These are phyloP conservation scores for Plantago lanceolata DNA, from an alignment of 305 asterid genomes.

Conservation along the genomic window DNA sequence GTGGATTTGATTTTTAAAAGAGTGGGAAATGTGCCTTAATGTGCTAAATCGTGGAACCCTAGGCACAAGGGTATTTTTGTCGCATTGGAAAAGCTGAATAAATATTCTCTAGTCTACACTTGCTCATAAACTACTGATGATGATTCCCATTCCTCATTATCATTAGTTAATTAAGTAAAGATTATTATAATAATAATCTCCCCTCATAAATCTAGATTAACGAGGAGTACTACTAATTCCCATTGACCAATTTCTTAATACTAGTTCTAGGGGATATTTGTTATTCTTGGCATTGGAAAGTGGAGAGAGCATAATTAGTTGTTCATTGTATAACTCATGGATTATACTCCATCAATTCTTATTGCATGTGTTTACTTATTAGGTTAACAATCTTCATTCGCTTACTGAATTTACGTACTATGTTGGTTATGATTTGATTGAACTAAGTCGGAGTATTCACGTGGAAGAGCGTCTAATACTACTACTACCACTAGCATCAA, in stretches of 20 bases:
- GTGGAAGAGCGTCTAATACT: no score
- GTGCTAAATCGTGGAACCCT: conserved; percentile 47
- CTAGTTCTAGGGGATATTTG: not conserved
- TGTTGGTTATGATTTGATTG: no score
- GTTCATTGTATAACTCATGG: not conserved
- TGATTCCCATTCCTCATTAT: conserved; percentile 10
- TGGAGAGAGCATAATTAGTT: not conserved
- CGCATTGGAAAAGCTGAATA: conserved; percentile 80
- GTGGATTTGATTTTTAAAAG: conserved; percentile 37
- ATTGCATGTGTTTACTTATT: no score
- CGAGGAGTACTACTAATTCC: conserved; percentile 36
- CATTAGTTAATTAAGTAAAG: no score
- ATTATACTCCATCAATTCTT: not conserved
- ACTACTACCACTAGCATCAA: no score
- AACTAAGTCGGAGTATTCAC: no score
- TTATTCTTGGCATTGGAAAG: not conserved
- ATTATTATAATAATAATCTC: not conserved
- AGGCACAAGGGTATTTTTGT: conserved; percentile 69
- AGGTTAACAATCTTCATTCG: no score
- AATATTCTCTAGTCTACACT: conserved; percentile 61
- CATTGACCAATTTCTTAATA: conserved; percentile 19
- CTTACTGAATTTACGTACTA: no score
- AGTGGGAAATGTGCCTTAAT: conserved; percentile 31
- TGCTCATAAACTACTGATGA: conserved; percentile 26
- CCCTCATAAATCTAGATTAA: conserved; percentile 1